Base-by-base conservation (phyloP, 768 basidiomycete genomes). In the Amanita phalloides region DNA sequence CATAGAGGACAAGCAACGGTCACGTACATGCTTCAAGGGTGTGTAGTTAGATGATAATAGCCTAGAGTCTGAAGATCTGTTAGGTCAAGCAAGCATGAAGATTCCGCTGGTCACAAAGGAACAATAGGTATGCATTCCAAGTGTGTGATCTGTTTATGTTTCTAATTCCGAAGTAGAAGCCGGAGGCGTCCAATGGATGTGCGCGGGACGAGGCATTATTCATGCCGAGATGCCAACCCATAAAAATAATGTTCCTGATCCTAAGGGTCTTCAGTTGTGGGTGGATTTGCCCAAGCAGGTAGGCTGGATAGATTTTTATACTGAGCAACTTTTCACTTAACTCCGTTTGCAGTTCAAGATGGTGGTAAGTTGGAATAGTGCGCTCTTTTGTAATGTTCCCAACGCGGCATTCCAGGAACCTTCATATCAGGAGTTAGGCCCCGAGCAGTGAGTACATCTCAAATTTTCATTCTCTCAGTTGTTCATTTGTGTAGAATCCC, bases 141-240 rank as follows among this genome's bases (percentile, higher is more conserved):
- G 7, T 11, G 28, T n/a, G 30, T 30, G 3, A 5, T 33, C 23
- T 20, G 30, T 6, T 1, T 23, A 23, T 44, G 54, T 55, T 17
- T 20, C 33, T 36, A 36, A 13, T 13, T 44, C 33, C 26, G 2
- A 8, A 37, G 28, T 47, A 75, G 74, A 78, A 37, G 62, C 82
- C 7, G 94, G 94, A 3, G 95, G 92, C 45, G 84, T 96, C 1
- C 94, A 97, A 61, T 96, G 93, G 90, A 95, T 95, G 93, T 82
- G 78, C 64, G 86, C 86, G 11, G 86, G 84, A 52, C 68, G 78
- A 60, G 88, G 88, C 45, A 87, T 88, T 58, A 82, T 89, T 32
- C 86, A 90, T 55, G 83, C 86, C 1, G 86, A 89, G 70, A 96
- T 96, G 89, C 95, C 95, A 2, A 73, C 91, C 4, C 83, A 87